A percentile compares a stretch with the other conserved stretches of the same genome.
phyloP scores from a whole-genome alignment of 441 rosid genomes.

The Populus hybrid region DNA sequence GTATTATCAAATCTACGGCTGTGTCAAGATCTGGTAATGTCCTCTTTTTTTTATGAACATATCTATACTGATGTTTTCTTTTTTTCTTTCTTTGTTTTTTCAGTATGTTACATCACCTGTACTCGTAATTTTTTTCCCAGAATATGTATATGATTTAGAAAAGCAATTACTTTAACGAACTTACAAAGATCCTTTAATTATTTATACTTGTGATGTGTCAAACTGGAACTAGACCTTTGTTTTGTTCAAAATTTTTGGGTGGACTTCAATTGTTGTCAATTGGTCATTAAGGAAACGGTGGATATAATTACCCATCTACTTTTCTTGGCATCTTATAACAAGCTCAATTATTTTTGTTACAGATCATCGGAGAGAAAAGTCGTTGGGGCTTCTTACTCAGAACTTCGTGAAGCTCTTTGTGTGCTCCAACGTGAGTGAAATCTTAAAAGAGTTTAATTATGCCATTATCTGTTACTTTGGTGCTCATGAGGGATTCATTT shows the following conservation, averaged over 20 bases:
- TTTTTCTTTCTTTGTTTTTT: background rate
- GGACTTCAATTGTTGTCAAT: background rate
- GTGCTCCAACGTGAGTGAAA: conserved; percentile 59
- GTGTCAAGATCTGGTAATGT: conserved; percentile 51
- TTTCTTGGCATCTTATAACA: background rate
- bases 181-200: no score
- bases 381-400: conserved; percentile 78
- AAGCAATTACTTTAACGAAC: no score
- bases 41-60: background rate
- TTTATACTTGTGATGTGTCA: background rate
- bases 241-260: background rate
- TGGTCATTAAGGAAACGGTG: background rate
- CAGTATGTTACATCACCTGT: background rate
- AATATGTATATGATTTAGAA: background rate
- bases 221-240: background rate
- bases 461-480: conserved; percentile 4
- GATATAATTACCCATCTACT: background rate
- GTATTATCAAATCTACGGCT: conserved; percentile 47
- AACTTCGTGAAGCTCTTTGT: conserved; percentile 84
- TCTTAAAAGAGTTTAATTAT: background rate
- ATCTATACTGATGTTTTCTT: background rate
- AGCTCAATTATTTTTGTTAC: conserved; percentile 20
- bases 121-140: background rate
- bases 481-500: conserved; percentile 9
- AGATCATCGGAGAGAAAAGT: conserved; percentile 83